Base-by-base conservation (phyloP, 768 basidiomycete genomes). In the Leccinum aurantiacum region DNA sequence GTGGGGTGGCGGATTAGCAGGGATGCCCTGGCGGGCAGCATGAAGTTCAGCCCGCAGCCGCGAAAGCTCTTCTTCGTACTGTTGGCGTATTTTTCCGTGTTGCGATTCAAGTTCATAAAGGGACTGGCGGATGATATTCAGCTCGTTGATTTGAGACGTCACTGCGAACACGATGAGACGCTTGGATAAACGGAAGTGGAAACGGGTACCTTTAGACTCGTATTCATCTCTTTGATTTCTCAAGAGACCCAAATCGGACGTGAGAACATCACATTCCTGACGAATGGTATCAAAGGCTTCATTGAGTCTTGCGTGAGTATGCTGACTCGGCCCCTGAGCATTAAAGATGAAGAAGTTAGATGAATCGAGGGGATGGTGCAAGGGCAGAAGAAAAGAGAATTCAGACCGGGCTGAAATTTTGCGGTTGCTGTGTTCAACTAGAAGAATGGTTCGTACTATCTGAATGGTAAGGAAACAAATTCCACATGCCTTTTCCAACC, bases 101-200 rank as follows among this genome's bases (percentile, higher is more conserved):
- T 91, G 89, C 0, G 86, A 78, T 72, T 99, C 96, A 57, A 99
- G 87, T 64, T 98, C 94, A 70, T 95, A 95, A 11, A 98, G 80
- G 2, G 90, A 86, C 68, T 93, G 89, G 37, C 94, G 85, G 68
- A 99, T 94, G 69, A 89, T 86, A 65, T 89, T 91, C 57, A 98
- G 80, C 71, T 98, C 96, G 71, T 87, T 90, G 62, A 98, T 87
- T 75, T 98, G 96, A 25, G 80, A 80, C 5, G 83, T 82, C 53
- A 93, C 92, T 93, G 71, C 1, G 25, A 27, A 53, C 10, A 56
- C 3, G 54, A 60, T 68, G 57, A 64, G 60, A 44, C 41, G 56
- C 56, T n/a, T 38, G 53, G 37, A 56, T 6, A 25, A 49, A 58
- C 27, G n/a, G 61, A 50, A 24, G 25, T 13, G 17, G 49, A 47